Evolutionary conservation across 176 grass and related monocot species (phyloP), one percentile per base, ranked within the genome.

Genomic region (Phyllostachys edulis): DNA sequence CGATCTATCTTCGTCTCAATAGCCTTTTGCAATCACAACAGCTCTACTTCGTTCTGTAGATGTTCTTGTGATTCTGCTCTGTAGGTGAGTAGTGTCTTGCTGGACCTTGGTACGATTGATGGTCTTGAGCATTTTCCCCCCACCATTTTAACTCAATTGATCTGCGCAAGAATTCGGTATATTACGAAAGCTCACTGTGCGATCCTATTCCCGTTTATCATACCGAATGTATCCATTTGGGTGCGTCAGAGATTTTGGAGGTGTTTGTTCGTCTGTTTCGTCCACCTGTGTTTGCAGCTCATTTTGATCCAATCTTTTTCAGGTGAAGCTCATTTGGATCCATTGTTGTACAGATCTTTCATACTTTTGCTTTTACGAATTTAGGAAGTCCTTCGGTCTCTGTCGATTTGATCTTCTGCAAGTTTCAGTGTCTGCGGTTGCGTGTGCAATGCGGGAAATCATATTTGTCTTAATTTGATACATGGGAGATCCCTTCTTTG

Each of bases 251-350:
- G 74, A 52, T 73, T 50, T 47, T 15, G 45, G 73, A 39, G 59
- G 3, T 49, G 20, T 66, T 36, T 60, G 21, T n/a, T 86, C 29
- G 47, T 81, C 79, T 41, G 78, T 60, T 34, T 78, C 59, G 17
- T 56, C 23, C 39, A 24, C 26, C 67, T 63, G 49, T 60, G 20
- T 40, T 50, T 73, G 61, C 61, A 85, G 6, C 32, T 80, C 87
- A 9, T 80, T 73, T 74, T 75, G 60, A 88, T 80, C 51, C 69
- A 50, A 23, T 50, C 51, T 54, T 54, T 3, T 77, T 45, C 17
- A 3, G 46, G 23, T 39, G 26, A 47, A 59, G 17, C 51, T 67
- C 59, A 42, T 83, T 21, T 83, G 54, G 68, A 73, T 83, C 62
- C 79, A 39, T 21, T 34, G 20, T 20, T 57, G 6, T 40, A 4